A percentile compares a stretch with the other conserved stretches of the same genome.
These are phyloP conservation scores for Protea cynaroides DNA, from an alignment of 164 flowering plant genomes.

Conservation along the genomic window DNA sequence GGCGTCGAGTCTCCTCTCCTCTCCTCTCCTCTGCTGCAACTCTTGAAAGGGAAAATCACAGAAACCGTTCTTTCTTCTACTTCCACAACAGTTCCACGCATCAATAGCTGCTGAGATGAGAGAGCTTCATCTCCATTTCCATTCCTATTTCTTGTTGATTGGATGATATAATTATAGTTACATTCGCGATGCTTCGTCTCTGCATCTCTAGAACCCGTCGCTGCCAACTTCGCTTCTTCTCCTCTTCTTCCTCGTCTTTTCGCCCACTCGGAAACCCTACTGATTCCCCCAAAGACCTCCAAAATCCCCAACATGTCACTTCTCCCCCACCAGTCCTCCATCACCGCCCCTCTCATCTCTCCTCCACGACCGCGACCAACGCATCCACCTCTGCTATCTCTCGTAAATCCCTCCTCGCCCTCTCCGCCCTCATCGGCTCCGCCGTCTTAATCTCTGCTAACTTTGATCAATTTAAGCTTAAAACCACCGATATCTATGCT, in stretches of 20 bases:
- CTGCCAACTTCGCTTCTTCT: conserved; percentile 11
- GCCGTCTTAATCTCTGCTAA: conserved; percentile 12
- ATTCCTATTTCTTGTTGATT: too few species aligned
- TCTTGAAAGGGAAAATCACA: too few species aligned
- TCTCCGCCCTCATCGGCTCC: conserved; percentile 32
- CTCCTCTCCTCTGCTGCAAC: too few species aligned
- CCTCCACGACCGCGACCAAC: conserved; percentile 8
- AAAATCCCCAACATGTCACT: conserved; percentile 14
- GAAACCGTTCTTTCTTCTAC: too few species aligned
- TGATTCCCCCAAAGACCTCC: conserved; percentile 9
- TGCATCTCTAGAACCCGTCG: conserved; percentile 21
- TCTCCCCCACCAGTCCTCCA: conserved; percentile 21
- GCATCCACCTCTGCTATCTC: conserved; percentile 20
- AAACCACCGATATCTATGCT: conserved; percentile 16
- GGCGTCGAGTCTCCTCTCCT: too few species aligned
- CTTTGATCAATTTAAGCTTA: background rate
- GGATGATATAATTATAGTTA: too few species aligned
- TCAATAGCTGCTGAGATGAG: too few species aligned
- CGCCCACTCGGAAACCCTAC: conserved; percentile 12
- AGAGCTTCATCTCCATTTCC: too few species aligned
- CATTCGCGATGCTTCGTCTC: conserved; percentile 57
- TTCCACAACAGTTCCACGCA: too few species aligned
- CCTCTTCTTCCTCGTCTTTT: conserved; percentile 4
- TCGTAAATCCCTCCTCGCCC: conserved; percentile 22
- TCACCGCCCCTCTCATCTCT: too few species aligned